A percentile compares a stretch with the other conserved stretches of the same genome.
phyloP scores from a whole-genome alignment of 2,329 filamentous ascomycete species.

The Xylariaceae sp. region DNA sequence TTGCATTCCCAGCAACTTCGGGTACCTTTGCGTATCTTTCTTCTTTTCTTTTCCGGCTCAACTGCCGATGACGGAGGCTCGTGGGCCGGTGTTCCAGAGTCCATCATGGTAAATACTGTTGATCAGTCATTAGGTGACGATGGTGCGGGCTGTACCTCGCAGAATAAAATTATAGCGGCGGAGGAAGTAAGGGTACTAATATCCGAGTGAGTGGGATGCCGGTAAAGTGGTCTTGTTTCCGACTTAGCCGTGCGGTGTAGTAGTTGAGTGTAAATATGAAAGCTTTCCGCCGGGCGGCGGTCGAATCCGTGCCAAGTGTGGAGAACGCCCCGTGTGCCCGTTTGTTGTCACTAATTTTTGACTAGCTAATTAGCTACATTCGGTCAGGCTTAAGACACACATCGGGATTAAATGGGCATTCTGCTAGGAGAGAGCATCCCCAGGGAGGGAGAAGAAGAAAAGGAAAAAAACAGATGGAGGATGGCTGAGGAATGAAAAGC shows the following conservation, averaged over 20 bases:
- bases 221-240: neutral
- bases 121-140: neutral
- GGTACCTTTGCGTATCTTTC: constrained; percentile 25
- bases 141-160: neutral
- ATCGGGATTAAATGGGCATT: no score
- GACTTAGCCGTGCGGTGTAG: no score
- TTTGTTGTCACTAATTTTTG: no score
- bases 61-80: constrained; percentile 1
- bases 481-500: no score
- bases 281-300: constrained; percentile 25
- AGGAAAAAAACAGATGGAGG: no score
- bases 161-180: neutral
- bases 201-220: neutral
- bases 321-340: neutral
- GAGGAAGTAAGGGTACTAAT: neutral
- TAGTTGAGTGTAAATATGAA: neutral
- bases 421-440: no score
- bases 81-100: constrained; percentile 6
- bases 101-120: constrained; percentile 9
- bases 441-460: no score
- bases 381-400: no score
- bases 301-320: constrained; percentile 21
- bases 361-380: no score
- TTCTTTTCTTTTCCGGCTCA: constrained; percentile 6
- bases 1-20: constrained; percentile 29